Base-by-base conservation (phyloP, 176 grass and related monocot species). In the Oryza coarctata region DNA sequence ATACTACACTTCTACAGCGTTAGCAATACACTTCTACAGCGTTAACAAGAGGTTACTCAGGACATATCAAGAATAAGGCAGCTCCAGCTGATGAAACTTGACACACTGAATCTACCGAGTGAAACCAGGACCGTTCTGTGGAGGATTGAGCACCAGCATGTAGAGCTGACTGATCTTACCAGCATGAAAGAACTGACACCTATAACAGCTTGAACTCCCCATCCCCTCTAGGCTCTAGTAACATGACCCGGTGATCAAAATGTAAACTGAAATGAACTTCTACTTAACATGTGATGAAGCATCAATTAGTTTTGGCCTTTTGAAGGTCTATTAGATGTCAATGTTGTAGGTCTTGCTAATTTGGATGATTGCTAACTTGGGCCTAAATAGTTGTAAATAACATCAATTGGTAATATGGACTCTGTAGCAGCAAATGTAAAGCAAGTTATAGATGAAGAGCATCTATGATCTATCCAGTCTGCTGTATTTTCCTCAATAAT, bases 81-180 rank as follows among this genome's bases (percentile, higher is more conserved):
- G 73, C 81, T 74, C 25, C 87, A 79, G 41, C 49, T 92, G 27
- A 83, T 6, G 14, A 91, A 88, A 76, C 71, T 84, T 65, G 87
- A 97, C 63, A 39, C 63, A 0, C 41, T 85, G 29, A 77, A 55
- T 64, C 63, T 86, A 78, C 69, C 74, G 1, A 89, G 31, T 5
- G 87, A 95, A 63, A 88, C 89, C 15, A 78, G 76, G 43, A 91
- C 87, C 3, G 84, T 94, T 70, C 41, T 95, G 17, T 83, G 87
- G 77, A 87, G 93, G 73, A 95, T 99, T 66, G 91, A 95, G 65
- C 41, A 86, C 75, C 90, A 94, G 71, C 91, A 99, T 38, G 77
- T 96, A 60, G 93, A 99, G 80, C 85, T 99, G 31, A 91, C 63
- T 63, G 88, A 90, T 65, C 92, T 95, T 55, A 85, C 96, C 15